Base-by-base conservation (phyloP, 2,329 filamentous ascomycete genomes). In the Sporothrix luriei region DNA sequence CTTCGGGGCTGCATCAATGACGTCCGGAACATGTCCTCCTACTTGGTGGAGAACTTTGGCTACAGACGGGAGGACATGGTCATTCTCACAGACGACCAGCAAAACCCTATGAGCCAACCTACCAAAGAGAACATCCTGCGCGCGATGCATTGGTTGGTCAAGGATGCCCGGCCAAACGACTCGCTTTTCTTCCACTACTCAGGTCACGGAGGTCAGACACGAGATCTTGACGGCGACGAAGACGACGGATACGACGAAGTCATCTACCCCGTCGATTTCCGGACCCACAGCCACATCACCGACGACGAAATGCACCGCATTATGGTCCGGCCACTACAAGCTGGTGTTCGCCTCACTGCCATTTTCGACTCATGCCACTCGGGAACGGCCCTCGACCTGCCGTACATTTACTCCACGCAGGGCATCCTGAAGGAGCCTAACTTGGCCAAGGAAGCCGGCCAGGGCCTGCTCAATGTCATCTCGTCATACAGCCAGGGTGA, bases 1-100 rank as follows among this genome's bases (percentile, higher is more conserved):
- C 84, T 97, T 62, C 86, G 93, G 70, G 94, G 94, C 59, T 98
- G 94, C 77, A 97, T 97, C 83, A 97, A 98, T 78, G 94, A 98
- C 78, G 94, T 97, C 55, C 92, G 94, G 81, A 97, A 97, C 82
- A 97, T 98, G 93, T 97, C 93, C 26, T 86, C 87, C 65, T 98
- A 97, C 78, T 83, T 98, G 70, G 92, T 92, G 73, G 88, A 94
- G 79, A 89, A 93, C 77, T 97, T 96, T 79, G 91, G 91, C 40
- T 98, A 98, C 79, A 93, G 93, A 80, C 85, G 93, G 70, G 94
- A 97, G 80, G 94, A 98, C 77, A 98, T 98, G 94, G 94, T 98
- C 24, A 90, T 95, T 72, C 85, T 98, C 78, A 97, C 94, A 51
- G 94, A 98, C 77, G 94, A 98, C 78, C 94, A 97, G 82, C 93